These are phyloP conservation scores for Mycena floridula DNA, from an alignment of 768 basidiomycete genomes.

Conservation along the genomic window DNA sequence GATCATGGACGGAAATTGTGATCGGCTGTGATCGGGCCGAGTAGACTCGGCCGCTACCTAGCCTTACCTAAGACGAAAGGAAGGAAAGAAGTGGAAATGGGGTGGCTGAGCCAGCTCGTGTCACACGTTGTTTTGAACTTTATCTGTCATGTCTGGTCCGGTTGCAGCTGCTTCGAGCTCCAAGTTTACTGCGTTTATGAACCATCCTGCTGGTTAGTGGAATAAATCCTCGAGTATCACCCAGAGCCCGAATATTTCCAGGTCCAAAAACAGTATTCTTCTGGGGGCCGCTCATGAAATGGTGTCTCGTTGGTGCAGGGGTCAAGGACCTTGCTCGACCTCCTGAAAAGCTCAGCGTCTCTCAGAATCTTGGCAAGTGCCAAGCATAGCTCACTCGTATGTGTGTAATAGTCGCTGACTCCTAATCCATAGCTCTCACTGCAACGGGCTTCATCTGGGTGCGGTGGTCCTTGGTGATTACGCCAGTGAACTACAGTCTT, in stretches of 20 bases:
- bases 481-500: constrained; percentile 88
- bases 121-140: too few species aligned
- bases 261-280: constrained; percentile 96
- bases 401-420: constrained; percentile 1
- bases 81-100: too few species aligned
- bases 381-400: constrained; percentile 7
- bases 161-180: constrained; percentile 72
- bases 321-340: constrained; percentile 83
- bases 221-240: neutral
- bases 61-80: too few species aligned
- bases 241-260: constrained; percentile 22
- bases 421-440: constrained; percentile 67
- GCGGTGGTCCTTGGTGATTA: constrained; percentile 94
- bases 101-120: too few species aligned
- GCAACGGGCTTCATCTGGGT: constrained; percentile 99
- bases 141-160: constrained; percentile 90
- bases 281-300: constrained; percentile 95
- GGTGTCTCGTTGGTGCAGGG: constrained; percentile 81
- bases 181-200: constrained; percentile 80
- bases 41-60: too few species aligned
- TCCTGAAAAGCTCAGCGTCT: constrained; percentile 88
- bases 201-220: constrained; percentile 81
- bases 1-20: too few species aligned
- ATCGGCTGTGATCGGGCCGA: too few species aligned
- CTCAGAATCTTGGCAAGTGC: constrained; percentile 95